phyloP scores from a whole-genome alignment of 495 filamentous ascomycete species.

The Aspergillus haitiensis region DNA sequence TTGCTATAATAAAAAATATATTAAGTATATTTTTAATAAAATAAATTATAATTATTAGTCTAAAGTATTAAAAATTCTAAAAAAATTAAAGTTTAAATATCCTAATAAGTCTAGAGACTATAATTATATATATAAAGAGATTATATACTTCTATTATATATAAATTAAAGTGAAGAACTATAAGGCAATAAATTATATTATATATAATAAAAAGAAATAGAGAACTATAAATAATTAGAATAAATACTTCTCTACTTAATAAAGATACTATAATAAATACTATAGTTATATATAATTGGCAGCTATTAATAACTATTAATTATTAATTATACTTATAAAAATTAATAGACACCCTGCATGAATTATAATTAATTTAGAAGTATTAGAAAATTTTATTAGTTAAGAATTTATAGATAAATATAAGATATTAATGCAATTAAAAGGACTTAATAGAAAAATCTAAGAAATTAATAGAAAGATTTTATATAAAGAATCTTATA shows the following conservation, averaged over 20 bases:
- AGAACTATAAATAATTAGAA: no score
- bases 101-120: no score
- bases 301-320: neutral
- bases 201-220: no score
- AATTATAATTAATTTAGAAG: conserved; percentile 9
- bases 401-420: conserved; percentile 15
- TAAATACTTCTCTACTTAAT: no score
- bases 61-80: neutral
- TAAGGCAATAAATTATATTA: no score
- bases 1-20: neutral
- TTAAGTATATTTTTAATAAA: neutral
- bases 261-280: conserved; percentile 14
- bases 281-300: conserved; percentile 8
- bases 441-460: neutral
- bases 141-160: no score
- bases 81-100: no score
- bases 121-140: no score
- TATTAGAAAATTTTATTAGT: conserved; percentile 14
- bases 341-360: neutral
- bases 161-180: no score
- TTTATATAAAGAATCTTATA: neutral
- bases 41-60: neutral
- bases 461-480: conserved; percentile 5
- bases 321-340: neutral
- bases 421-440: conserved; percentile 4